Conservation (phyloP, 2,329 filamentous ascomycete species). For the Sporothrix curviconia region DNA sequence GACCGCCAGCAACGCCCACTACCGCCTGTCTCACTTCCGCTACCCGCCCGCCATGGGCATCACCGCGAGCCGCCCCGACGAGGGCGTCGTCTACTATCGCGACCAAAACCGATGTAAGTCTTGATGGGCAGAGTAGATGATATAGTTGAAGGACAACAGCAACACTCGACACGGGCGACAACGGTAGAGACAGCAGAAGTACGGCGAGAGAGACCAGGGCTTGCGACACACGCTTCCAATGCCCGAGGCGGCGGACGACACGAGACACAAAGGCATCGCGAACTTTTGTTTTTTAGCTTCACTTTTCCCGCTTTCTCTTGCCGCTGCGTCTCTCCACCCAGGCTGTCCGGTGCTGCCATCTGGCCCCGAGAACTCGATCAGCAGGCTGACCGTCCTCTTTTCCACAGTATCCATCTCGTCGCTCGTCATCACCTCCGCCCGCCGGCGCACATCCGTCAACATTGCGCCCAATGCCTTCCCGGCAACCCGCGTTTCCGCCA, state of each 20-base stretch:
- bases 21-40: neutral
- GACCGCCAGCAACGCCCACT: neutral
- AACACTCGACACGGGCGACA: no score
- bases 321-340: no score
- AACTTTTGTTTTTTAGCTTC: no score
- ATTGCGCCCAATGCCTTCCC: slow-evolving; percentile 83
- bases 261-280: slow-evolving; percentile 3
- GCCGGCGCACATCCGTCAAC: slow-evolving; percentile 68
- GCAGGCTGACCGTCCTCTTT: no score
- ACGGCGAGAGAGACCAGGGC: neutral
- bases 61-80: slow-evolving; percentile 81
- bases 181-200: neutral
- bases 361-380: no score
- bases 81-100: slow-evolving; percentile 75
- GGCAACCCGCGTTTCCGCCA: slow-evolving; percentile 67
- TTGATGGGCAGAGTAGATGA: neutral
- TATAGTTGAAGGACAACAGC: no score
- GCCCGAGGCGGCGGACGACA: neutral
- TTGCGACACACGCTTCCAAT: neutral
- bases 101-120: slow-evolving; percentile 84
- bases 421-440: slow-evolving; percentile 72
- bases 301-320: no score
- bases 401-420: slow-evolving; percentile 76
- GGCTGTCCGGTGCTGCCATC: no score
- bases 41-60: slow-evolving; percentile 66